A percentile compares a stretch with the other conserved stretches of the same genome.
These are phyloP conservation scores for Pichia pseudocactophila DNA, from an alignment of 805 yeast species.

Conservation along the genomic window DNA sequence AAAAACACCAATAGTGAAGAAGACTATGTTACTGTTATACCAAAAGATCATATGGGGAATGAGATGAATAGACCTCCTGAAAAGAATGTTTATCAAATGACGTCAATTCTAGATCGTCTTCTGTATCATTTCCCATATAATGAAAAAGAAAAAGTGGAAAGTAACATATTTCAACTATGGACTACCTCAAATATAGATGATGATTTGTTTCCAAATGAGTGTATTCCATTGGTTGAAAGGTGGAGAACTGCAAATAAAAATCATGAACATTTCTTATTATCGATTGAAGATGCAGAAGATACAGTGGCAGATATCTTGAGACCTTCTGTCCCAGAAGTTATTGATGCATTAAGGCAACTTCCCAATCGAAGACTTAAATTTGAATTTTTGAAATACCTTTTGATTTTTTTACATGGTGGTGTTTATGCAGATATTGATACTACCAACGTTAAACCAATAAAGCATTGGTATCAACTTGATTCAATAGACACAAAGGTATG, in stretches of 20 bases:
- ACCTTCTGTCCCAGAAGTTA: conserved; percentile 39
- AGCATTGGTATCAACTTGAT: conserved; percentile 21
- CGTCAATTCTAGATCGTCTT: conserved; percentile 24
- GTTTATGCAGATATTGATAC: conserved; percentile 57
- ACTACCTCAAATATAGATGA: conserved; percentile 10
- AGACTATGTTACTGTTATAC: neutral
- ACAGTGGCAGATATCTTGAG: conserved; percentile 22
- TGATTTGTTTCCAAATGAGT: conserved; percentile 19
- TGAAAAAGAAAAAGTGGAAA: conserved; percentile 20
- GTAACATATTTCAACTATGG: conserved; percentile 27
- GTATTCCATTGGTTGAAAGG: conserved; percentile 24
- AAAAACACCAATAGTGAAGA: neutral
- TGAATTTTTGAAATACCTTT: conserved; percentile 48
- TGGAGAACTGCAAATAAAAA: conserved; percentile 27
- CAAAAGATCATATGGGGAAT: conserved; percentile 6
- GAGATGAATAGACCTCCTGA: conserved; percentile 14
- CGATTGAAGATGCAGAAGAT: conserved; percentile 25
- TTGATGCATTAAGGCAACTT: conserved; percentile 39
- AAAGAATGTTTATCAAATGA: conserved; percentile 24
- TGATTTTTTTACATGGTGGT: conserved; percentile 46
- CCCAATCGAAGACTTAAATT: conserved; percentile 43
- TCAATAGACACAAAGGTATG: conserved; percentile 13
- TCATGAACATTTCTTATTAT: conserved; percentile 20
- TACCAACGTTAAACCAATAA: conserved; percentile 39
- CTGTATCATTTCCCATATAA: conserved; percentile 24